A percentile compares a stretch with the other conserved stretches of the same genome.
Conservation (phyloP, 805 yeast species). For the Kuraishia ogatae region DNA sequence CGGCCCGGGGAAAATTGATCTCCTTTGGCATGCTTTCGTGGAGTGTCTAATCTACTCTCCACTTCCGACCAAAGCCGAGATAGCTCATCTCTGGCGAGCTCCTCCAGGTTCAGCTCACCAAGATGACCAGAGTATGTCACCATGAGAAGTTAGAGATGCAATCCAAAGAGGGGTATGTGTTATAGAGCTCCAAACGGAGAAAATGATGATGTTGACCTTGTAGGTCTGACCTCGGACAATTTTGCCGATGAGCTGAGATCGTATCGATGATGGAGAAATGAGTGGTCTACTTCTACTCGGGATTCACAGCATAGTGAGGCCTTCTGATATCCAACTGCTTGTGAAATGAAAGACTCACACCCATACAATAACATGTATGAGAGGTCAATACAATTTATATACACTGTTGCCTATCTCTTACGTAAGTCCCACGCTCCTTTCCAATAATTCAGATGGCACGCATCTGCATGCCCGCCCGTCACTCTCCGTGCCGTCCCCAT, state of each 20-base stretch:
- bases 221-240: not conserved
- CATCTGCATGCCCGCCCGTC: not conserved
- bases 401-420: not conserved
- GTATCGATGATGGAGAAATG: not conserved
- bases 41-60: not conserved
- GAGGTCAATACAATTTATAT: not conserved
- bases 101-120: not conserved
- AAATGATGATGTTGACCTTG: not conserved
- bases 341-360: too few relatives aligned
- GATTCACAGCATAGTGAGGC: not conserved
- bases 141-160: not conserved
- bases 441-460: too few relatives aligned
- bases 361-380: not conserved
- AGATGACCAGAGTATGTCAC: not conserved
- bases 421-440: too few relatives aligned
- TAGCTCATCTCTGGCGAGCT: not conserved
- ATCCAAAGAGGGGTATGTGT: too few relatives aligned
- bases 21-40: not conserved
- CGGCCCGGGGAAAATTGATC: not conserved
- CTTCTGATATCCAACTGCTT: not conserved
- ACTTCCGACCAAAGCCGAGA: not conserved
- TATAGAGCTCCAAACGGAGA: too few relatives aligned
- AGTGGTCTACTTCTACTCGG: not conserved
- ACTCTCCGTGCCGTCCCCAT: not conserved
- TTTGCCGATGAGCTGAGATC: too few relatives aligned